Conservation (phyloP, 1,284 basidiomycete genomes). For the Lentinus polychrous region DNA sequence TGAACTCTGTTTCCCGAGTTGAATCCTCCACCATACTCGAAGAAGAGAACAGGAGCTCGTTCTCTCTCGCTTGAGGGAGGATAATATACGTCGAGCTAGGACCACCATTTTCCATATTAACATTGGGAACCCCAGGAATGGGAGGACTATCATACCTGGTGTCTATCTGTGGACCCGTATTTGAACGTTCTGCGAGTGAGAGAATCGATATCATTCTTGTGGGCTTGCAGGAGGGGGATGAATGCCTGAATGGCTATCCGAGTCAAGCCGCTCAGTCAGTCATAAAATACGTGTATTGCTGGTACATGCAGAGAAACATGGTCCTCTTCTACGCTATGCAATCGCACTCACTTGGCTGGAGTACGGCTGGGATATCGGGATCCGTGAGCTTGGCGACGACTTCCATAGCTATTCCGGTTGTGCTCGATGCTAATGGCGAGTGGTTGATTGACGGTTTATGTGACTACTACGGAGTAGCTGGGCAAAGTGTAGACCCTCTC, state of each 20-base stretch:
- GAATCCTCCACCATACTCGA: conserved; percentile 60
- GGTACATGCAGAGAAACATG: no score
- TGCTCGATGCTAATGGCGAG: no score
- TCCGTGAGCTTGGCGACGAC: neutral
- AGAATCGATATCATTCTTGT: conserved; percentile 32
- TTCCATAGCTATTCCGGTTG: conserved; percentile 5
- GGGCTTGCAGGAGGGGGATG: conserved; percentile 34
- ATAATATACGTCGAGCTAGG: conserved; percentile 52
- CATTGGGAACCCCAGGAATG: neutral
- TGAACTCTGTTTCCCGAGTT: conserved; percentile 38
- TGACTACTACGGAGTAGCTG: no score
- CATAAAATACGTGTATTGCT: no score
- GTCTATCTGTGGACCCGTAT: conserved; percentile 46
- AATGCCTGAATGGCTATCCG: conserved; percentile 32
- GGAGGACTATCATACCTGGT: conserved; percentile 34
- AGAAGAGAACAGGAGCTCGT: conserved; percentile 49
- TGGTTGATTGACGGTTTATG: no score
- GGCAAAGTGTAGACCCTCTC: no score
- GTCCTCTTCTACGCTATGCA: neutral
- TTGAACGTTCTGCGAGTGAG: conserved; percentile 44
- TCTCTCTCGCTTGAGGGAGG: conserved; percentile 26
- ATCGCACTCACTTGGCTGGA: conserved; percentile 5
- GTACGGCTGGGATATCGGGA: neutral
- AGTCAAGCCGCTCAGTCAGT: no score
- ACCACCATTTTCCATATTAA: neutral